Conservation (phyloP, 306 rosid species). For the Medicago ruthenica region DNA sequence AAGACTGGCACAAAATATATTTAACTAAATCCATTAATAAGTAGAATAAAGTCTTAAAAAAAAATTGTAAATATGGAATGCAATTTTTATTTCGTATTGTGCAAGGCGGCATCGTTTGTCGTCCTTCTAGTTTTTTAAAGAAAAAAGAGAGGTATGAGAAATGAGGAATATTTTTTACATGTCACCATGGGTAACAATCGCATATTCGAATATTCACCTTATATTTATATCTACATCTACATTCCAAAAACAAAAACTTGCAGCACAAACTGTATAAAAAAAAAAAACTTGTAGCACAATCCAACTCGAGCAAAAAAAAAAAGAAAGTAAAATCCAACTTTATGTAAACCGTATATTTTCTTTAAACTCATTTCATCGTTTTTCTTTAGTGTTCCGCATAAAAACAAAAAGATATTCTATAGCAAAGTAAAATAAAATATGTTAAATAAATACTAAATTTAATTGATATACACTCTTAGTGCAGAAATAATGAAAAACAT, state of each 20-base stretch:
- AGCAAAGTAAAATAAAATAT: no score
- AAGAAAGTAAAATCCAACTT: not conserved
- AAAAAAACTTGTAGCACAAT: not conserved
- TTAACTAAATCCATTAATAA: no score
- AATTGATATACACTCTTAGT: no score
- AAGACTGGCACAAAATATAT: no score
- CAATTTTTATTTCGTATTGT: not conserved
- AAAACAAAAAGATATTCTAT: no score
- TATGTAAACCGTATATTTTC: not conserved
- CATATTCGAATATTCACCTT: constrained; percentile 29
- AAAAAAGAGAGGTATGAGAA: not conserved
- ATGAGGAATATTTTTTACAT: not conserved
- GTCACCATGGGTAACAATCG: not conserved
- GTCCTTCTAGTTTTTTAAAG: not conserved
- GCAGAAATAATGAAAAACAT: no score
- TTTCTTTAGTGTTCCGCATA: not conserved
- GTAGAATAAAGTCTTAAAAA: no score
- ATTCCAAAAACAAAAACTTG: not conserved
- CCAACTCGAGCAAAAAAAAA: no score
- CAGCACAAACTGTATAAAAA: not conserved
- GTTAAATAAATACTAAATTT: no score
- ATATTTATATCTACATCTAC: not conserved
- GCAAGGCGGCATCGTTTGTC: not conserved
- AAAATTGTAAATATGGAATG: no score
- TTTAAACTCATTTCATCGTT: not conserved